Evolutionary conservation across 257 asterid genomes (phyloP).

Genomic region (Lycium barbarum): DNA sequence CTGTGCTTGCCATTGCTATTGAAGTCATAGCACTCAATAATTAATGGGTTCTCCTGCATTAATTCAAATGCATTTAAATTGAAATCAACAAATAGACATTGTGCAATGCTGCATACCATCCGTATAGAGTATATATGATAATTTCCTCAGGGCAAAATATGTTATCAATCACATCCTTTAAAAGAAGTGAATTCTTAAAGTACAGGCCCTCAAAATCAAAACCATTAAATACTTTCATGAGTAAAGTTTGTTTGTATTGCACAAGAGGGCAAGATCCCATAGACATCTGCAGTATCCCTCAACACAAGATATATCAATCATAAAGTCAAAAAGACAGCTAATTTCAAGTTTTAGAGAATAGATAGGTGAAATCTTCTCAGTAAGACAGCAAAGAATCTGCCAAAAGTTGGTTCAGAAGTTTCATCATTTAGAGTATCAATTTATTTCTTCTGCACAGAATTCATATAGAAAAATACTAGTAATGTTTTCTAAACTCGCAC

Average conservation of each 20-base stretch:
- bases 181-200: constrained; percentile 15
- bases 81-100: constrained; percentile 20
- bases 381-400: neutral
- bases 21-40: constrained; percentile 90
- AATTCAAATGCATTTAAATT: constrained; percentile 43
- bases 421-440: neutral
- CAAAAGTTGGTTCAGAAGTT: neutral
- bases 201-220: neutral
- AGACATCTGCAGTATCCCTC: constrained; percentile 22
- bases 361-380: neutral
- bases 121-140: neutral
- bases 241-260: neutral
- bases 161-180: constrained; percentile 17
- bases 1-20: constrained; percentile 90
- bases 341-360: constrained; percentile 18
- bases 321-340: neutral
- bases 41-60: constrained; percentile 95
- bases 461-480: neutral
- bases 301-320: neutral
- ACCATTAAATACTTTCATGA: constrained; percentile 6
- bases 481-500: neutral
- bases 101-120: constrained; percentile 18
- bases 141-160: neutral
- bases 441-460: constrained; percentile 17
- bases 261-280: neutral